Evolutionary conservation across 805 yeast genomes (phyloP).

Genomic region (Schizosaccharomyces lindneri): DNA sequence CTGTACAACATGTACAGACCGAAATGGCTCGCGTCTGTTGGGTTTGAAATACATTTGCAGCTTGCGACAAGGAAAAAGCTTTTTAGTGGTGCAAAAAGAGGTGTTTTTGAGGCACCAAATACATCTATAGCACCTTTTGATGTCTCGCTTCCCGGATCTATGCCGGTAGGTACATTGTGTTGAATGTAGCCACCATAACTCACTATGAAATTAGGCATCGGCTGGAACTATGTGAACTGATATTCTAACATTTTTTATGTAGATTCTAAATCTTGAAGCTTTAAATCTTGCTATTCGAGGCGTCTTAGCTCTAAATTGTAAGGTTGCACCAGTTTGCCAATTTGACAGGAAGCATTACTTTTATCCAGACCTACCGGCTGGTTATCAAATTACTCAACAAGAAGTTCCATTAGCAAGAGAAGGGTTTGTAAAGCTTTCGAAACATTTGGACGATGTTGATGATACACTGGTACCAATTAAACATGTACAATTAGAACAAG

Average conservation of each 20-base stretch:
- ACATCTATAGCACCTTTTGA: constrained; percentile 46
- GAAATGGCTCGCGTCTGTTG: constrained; percentile 13
- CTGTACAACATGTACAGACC: neutral
- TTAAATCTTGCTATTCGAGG: constrained; percentile 44
- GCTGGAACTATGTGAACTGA: neutral
- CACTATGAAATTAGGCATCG: no score
- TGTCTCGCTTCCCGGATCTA: constrained; percentile 76
- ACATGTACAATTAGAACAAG: constrained; percentile 74
- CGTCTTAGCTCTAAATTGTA: constrained; percentile 41
- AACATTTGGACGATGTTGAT: constrained; percentile 22
- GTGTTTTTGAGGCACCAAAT: constrained; percentile 19
- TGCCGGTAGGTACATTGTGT: constrained; percentile 22
- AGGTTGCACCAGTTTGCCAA: constrained; percentile 28
- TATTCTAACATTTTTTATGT: neutral
- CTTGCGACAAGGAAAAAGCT: constrained; percentile 48
- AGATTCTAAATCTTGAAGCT: constrained; percentile 43
- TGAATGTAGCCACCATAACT: neutral
- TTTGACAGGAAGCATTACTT: constrained; percentile 92
- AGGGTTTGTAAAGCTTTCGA: neutral
- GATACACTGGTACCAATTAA: constrained; percentile 27
- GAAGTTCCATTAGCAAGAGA: constrained; percentile 14
- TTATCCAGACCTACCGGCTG: constrained; percentile 88
- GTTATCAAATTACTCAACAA: constrained; percentile 86
- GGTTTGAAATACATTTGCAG: constrained; percentile 85
- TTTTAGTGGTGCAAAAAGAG: constrained; percentile 29